A percentile compares a stretch with the other conserved stretches of the same genome.
Evolutionary conservation across 805 yeast species (phyloP).

Genomic region (Saccharomycopsis capsularis): DNA sequence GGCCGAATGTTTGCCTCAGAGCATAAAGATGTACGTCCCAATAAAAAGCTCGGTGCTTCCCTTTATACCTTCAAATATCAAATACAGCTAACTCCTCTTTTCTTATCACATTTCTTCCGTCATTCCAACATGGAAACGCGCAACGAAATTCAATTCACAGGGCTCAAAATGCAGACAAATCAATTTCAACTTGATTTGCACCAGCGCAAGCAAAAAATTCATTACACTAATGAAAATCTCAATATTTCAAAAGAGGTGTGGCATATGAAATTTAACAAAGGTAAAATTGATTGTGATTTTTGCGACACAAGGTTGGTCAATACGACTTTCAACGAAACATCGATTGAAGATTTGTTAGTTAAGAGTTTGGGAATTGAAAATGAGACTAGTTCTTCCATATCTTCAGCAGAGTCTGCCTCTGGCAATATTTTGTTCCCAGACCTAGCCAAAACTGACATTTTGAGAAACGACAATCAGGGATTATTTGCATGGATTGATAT

Average conservation of each 20-base stretch:
- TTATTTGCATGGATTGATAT: conserved; percentile 56
- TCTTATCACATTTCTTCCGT: conserved; percentile 63
- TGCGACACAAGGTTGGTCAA: conserved; percentile 64
- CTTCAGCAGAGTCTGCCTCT: conserved; percentile 13
- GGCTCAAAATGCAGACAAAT: conserved; percentile 53
- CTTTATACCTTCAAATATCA: conserved; percentile 70
- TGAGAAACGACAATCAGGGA: conserved; percentile 1
- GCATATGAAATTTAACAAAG: conserved; percentile 55
- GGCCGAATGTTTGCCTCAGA: conserved; percentile 59
- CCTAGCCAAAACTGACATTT: neutral
- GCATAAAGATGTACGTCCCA: conserved; percentile 30
- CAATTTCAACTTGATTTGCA: conserved; percentile 55
- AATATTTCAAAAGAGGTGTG: conserved; percentile 38
- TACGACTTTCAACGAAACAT: conserved; percentile 55
- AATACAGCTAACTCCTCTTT: conserved; percentile 58
- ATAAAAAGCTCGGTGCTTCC: conserved; percentile 57
- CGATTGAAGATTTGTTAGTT: conserved; percentile 38
- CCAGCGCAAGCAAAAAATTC: conserved; percentile 40
- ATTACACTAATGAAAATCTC: conserved; percentile 38
- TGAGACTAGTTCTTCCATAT: conserved; percentile 19
- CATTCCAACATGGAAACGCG: conserved; percentile 44
- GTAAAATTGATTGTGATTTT: conserved; percentile 60
- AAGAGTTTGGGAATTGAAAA: conserved; percentile 27
- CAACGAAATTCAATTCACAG: conserved; percentile 42
- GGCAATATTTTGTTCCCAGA: conserved; percentile 7